Base-by-base conservation (phyloP, 495 filamentous ascomycete species). In the Geoglossum glabrum region DNA sequence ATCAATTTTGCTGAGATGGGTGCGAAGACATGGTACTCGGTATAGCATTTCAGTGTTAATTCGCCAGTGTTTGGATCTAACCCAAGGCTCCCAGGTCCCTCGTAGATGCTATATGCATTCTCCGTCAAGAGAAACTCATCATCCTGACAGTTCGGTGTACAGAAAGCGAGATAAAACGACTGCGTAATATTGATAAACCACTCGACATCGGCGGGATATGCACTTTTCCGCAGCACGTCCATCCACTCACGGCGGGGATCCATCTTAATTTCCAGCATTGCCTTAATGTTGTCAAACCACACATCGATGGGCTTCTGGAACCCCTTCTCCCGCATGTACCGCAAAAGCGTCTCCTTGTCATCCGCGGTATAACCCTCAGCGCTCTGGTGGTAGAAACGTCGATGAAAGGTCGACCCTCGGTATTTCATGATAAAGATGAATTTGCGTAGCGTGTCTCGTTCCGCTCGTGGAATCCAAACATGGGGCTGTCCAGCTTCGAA, bases 381-480 rank as follows among this genome's bases (percentile, higher is more conserved):
- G 7, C 40, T 64, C 15, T 70, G 61, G 34, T 67, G 61, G 59
- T 67, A 64, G 62, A 67, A 75, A 7, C 67, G 65, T 23, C 50
- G 25, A 36, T 70, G 63, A 43, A 74, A 73, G 7, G 30, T 36
- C 0, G 40, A 43, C 43, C 61, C 62, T 21, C 77, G 72, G 57
- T 75, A 78, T 54, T 72, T 74, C 66, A 79, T 72, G 19, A 79
- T 65, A 64, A 77, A 78, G 17, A 79, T 64, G 57, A 79, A 79
- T 54, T 75, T 78, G 58, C 76, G 71, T 25, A 79, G 56, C 5
- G 61, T 25, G 58, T 76, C 63, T 50, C 64, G 64, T 46, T 79
- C 70, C 5, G 45, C 43, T 3, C 74, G 69, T 9, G 63, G 65
- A 10, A 78, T 58, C 63, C 62, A 68, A 3, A 75, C 33, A 0